phyloP scores from a whole-genome alignment of 495 filamentous ascomycete genomes.

The Neurospora tetrasperma region DNA sequence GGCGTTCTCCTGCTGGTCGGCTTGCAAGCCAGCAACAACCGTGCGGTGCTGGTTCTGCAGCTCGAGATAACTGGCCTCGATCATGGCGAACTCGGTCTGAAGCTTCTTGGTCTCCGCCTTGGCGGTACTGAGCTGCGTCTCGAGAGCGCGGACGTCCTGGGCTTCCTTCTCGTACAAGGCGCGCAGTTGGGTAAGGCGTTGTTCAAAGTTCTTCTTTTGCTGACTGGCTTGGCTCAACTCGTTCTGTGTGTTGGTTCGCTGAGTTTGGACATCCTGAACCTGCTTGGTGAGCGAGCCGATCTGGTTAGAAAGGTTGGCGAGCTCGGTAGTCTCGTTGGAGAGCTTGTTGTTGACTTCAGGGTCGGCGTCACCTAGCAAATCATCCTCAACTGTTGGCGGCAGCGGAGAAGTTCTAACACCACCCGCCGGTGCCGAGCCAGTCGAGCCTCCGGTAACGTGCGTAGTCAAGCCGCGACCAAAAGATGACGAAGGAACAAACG shows the following conservation, averaged over 20 bases:
- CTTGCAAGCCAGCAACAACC: constrained; percentile 58
- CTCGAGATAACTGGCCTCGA: constrained; percentile 76
- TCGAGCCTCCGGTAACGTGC: constrained; percentile 67
- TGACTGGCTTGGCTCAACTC: constrained; percentile 65
- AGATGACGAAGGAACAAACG: constrained; percentile 81
- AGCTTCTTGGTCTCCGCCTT: constrained; percentile 74
- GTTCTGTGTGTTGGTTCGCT: constrained; percentile 65
- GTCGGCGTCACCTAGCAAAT: constrained; percentile 89
- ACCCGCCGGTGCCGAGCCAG: constrained; percentile 27
- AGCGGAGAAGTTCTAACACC: constrained; percentile 25
- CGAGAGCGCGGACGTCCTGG: constrained; percentile 69
- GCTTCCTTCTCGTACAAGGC: constrained; percentile 88
- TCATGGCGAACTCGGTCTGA: constrained; percentile 65
- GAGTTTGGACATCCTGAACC: constrained; percentile 81
- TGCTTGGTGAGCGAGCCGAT: constrained; percentile 81
- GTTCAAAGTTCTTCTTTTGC: constrained; percentile 88
- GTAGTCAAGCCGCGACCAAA: constrained; percentile 78
- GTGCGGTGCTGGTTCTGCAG: constrained; percentile 77
- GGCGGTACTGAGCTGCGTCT: constrained; percentile 67
- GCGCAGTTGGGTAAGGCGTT: constrained; percentile 71
- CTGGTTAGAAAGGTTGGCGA: constrained; percentile 96
- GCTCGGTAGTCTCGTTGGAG: constrained; percentile 77
- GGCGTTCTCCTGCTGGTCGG: constrained; percentile 82
- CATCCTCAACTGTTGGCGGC: constrained; percentile 56
- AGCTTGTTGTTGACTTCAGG: constrained; percentile 81